phyloP scores from a whole-genome alignment of 441 rosid genomes.

The Erodium moschatum region DNA sequence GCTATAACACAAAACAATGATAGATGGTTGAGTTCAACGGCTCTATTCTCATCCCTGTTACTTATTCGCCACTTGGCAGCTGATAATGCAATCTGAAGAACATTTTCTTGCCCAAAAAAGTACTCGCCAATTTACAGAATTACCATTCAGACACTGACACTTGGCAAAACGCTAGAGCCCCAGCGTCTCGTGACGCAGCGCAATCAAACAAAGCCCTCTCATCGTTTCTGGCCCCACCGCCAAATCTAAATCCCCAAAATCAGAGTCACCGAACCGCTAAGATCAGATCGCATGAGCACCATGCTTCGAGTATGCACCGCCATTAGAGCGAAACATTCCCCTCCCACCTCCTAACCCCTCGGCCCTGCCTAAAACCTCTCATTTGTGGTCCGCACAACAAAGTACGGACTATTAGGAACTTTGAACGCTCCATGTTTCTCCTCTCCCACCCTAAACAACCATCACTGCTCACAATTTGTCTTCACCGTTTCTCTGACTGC shows the following conservation, averaged over 20 bases:
- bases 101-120: not conserved
- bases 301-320: not conserved
- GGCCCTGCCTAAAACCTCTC: slow-evolving; percentile 1
- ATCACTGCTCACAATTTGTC: too few relatives aligned
- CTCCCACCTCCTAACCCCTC: too few relatives aligned
- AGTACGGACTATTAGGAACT: not conserved
- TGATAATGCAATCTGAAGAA: not conserved
- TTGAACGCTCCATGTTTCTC: not conserved
- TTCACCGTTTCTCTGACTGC: not conserved
- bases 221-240: slow-evolving; percentile 3
- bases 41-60: too few relatives aligned
- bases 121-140: not conserved
- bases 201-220: not conserved
- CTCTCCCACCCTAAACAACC: not conserved
- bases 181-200: not conserved
- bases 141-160: not conserved
- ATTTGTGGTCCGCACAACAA: not conserved
- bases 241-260: not conserved
- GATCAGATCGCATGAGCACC: not conserved
- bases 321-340: not conserved
- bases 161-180: not conserved
- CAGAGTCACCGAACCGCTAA: too few relatives aligned
- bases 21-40: too few relatives aligned
- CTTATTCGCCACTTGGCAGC: not conserved
- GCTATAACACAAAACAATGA: too few relatives aligned